These are phyloP conservation scores for Fusarium nelsonii DNA, from an alignment of 2,329 filamentous ascomycete species.

Conservation along the genomic window DNA sequence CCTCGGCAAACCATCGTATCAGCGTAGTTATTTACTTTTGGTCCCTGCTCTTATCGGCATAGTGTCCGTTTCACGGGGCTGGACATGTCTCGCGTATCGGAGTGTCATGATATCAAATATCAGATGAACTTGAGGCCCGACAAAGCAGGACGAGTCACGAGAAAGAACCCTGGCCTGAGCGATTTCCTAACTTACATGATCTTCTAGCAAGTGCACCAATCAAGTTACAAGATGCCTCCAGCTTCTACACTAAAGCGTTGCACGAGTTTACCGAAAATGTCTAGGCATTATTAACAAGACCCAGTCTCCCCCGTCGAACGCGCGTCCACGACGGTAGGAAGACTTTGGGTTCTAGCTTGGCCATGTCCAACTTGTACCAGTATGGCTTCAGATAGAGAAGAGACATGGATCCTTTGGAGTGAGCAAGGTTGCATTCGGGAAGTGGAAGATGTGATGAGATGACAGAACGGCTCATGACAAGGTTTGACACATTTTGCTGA, in stretches of 20 bases:
- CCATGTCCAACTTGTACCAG: conserved; percentile 3
- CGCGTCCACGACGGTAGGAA: conserved; percentile 36
- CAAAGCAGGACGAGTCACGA: not conserved
- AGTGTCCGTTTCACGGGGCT: conserved; percentile 19
- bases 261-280: conserved; percentile 28
- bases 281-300: conserved; percentile 20
- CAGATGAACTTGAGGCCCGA: conserved; percentile 9
- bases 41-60: conserved; percentile 1
- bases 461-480: not conserved
- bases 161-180: not conserved
- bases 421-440: conserved; percentile 10
- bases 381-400: conserved; percentile 15
- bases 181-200: conserved; percentile 8
- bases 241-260: conserved; percentile 21
- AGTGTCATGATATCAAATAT: conserved; percentile 17
- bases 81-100: conserved; percentile 23
- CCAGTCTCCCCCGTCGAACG: conserved; percentile 36
- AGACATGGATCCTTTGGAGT: not conserved
- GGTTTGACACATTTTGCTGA: not conserved
- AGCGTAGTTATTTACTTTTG: not conserved
- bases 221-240: not conserved
- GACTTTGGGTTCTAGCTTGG: conserved; percentile 5
- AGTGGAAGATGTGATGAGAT: conserved; percentile 14
- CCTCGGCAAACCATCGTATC: not conserved
- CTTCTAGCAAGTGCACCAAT: conserved; percentile 4